Conservation (phyloP, 495 filamentous ascomycete species). For the Filosporella fistucella region DNA sequence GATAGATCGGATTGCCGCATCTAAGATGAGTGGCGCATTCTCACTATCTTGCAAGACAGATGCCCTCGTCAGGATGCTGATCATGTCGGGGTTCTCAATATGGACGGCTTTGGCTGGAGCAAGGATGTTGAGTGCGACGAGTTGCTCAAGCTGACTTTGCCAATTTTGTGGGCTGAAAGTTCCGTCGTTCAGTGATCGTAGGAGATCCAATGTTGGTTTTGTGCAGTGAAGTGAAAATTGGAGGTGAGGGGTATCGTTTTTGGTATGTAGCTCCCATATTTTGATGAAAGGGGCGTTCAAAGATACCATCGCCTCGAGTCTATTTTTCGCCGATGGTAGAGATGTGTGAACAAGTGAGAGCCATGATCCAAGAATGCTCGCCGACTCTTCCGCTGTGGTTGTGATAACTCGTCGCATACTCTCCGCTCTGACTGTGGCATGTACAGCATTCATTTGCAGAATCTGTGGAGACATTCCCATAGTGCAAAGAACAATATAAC, state of each 20-base stretch:
- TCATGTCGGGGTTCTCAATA: conserved; percentile 29
- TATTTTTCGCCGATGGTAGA: not conserved
- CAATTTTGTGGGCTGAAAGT: conserved; percentile 24
- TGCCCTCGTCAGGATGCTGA: conserved; percentile 35
- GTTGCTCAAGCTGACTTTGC: conserved; percentile 47
- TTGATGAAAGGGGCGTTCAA: conserved; percentile 22
- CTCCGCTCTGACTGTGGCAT: conserved; percentile 39
- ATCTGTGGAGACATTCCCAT: conserved; percentile 27
- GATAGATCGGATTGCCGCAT: conserved; percentile 52
- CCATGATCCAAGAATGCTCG: conserved; percentile 36
- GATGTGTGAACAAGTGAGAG: not conserved
- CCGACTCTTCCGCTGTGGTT: conserved; percentile 41
- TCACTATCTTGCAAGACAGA: conserved; percentile 26
- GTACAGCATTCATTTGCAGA: conserved; percentile 11
- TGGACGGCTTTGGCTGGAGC: conserved; percentile 53
- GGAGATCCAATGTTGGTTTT: conserved; percentile 13
- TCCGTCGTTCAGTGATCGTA: conserved; percentile 2
- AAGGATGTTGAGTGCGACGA: conserved; percentile 67
- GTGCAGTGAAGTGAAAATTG: conserved; percentile 19
- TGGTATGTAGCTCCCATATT: conserved; percentile 17
- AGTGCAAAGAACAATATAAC: conserved; percentile 4
- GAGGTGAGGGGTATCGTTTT: conserved; percentile 9
- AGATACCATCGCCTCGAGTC: too few relatives aligned
- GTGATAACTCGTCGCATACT: conserved; percentile 48
- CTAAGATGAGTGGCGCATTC: conserved; percentile 45